Evolutionary conservation across 306 rosid genomes (phyloP).

Genomic region (Cicer chorassanicum): DNA sequence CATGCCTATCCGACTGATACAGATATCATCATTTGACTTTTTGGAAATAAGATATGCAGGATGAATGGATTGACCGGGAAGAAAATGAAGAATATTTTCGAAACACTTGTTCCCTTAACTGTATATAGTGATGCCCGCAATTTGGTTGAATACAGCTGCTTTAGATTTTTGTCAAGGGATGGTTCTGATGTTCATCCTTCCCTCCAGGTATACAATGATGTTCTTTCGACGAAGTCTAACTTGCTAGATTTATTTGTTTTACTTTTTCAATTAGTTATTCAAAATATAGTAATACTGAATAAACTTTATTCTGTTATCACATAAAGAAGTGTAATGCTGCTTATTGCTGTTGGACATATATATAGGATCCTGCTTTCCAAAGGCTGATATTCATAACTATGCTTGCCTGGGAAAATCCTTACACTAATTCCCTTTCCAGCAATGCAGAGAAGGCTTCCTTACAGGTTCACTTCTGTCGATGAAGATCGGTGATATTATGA

Average conservation of each 20-base stretch:
- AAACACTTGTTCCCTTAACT: slow-evolving; percentile 81
- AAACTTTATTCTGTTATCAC: background rate
- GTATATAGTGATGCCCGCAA: slow-evolving; percentile 73
- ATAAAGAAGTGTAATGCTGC: slow-evolving; percentile 31
- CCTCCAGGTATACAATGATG: slow-evolving; percentile 64
- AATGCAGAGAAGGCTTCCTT: slow-evolving; percentile 69
- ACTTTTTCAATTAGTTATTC: slow-evolving; percentile 25
- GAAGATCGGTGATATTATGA: slow-evolving; percentile 14
- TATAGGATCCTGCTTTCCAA: slow-evolving; percentile 94
- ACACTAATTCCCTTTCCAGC: slow-evolving; percentile 54
- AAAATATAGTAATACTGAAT: slow-evolving; percentile 27
- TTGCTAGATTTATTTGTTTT: too few relatives aligned
- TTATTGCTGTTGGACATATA: slow-evolving; percentile 40
- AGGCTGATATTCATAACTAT: slow-evolving; percentile 86
- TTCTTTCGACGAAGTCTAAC: background rate
- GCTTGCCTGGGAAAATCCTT: slow-evolving; percentile 98
- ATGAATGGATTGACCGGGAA: slow-evolving; percentile 93
- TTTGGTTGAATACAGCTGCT: slow-evolving; percentile 97
- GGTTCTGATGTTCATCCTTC: slow-evolving; percentile 84
- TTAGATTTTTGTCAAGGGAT: slow-evolving; percentile 93
- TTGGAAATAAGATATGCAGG: slow-evolving; percentile 78
- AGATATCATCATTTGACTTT: slow-evolving; percentile 58
- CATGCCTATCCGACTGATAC: slow-evolving; percentile 48
- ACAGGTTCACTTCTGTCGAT: slow-evolving; percentile 62
- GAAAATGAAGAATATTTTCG: slow-evolving; percentile 89